Evolutionary conservation across 176 grass and related monocot genomes (phyloP), one percentile per base, ranked within the genome.

Genomic region (Pharus latifolius): DNA sequence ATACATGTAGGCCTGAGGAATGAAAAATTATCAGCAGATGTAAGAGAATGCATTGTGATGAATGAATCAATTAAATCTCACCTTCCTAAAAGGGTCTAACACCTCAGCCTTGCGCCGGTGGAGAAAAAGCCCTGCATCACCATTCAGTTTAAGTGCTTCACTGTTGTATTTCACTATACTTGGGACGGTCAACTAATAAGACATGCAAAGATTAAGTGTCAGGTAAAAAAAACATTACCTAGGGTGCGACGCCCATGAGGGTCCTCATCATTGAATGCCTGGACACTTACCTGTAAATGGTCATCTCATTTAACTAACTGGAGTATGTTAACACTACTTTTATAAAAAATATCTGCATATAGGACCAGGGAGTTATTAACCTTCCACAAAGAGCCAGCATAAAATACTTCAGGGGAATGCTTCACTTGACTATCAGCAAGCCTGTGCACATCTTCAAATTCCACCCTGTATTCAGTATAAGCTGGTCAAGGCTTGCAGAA

Each of bases 191-290:
- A 34, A 75, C 31, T 67, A 60, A 78, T 20, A 23, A 11, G 19
- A 72, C 4, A 55, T 10, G 19, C 4, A 67, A 49, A 15, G 12
- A 68, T 51, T 49, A 46, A 67, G 10, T 49, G 51, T 44, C 49
- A 58, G 18, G 15, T 24, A 67, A 8, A 80, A 69, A 65, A 70
- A 22, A 76, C 25, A 73, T 72, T 93, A 98, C 95, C 95, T 63
- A 98, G 87, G 26, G 95, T 98, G 31, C 95, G 90, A 22, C 87
- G 84, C 18, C 95, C 90, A 71, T 98, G 95, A 46, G 95, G 95
- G 78, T 98, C 95, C 71, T 98, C 95, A n/a, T 98, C 95, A 48
- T 88, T 98, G 87, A 98, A 94, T 29, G 95, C 95, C 70, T 98
- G 95, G 33, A 94, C 95, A 81, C 90, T 98, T 65, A 98, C 95